Evolutionary conservation across 192 early-diverging fungal species (phyloP).

Genomic region (Thoreauomyces humboldtii): DNA sequence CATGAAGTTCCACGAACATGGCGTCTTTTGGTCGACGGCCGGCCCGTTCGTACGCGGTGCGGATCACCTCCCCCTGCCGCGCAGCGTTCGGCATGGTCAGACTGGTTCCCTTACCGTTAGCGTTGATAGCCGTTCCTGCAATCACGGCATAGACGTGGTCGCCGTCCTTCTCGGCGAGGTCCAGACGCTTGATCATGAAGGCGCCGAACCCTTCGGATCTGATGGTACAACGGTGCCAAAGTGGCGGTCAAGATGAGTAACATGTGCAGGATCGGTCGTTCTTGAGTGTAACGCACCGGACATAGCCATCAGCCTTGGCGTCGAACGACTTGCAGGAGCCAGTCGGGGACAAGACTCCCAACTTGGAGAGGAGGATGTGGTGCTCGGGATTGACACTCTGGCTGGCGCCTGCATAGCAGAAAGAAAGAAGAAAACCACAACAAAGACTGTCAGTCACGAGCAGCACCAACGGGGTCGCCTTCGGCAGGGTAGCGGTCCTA

Average conservation of each 20-base stretch:
- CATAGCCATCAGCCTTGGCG: constrained; percentile 41
- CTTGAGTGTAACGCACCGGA: too few relatives aligned
- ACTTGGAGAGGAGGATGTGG: constrained; percentile 15
- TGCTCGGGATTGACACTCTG: constrained; percentile 8
- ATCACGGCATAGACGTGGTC: constrained; percentile 40
- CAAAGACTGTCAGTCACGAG: too few relatives aligned
- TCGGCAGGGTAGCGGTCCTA: too few relatives aligned
- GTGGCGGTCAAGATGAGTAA: too few relatives aligned
- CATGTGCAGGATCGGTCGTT: too few relatives aligned
- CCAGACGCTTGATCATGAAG: constrained; percentile 34
- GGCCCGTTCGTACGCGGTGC: constrained; percentile 19
- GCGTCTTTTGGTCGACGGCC: constrained; percentile 21
- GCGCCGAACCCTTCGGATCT: constrained; percentile 34
- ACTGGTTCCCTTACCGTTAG: constrained; percentile 33
- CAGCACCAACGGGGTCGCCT: too few relatives aligned
- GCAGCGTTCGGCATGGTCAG: constrained; percentile 30
- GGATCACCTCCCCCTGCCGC: constrained; percentile 13
- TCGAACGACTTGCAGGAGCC: constrained; percentile 37
- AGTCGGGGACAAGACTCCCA: constrained; percentile 32
- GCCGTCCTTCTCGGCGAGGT: constrained; percentile 27
- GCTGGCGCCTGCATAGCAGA: too few relatives aligned
- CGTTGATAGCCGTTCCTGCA: constrained; percentile 27
- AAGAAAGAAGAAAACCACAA: too few relatives aligned
- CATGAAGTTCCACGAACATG: constrained; percentile 32
- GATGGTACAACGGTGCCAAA: too few relatives aligned